phyloP scores from a whole-genome alignment of 305 asterid species.

The Rubia occidens region DNA sequence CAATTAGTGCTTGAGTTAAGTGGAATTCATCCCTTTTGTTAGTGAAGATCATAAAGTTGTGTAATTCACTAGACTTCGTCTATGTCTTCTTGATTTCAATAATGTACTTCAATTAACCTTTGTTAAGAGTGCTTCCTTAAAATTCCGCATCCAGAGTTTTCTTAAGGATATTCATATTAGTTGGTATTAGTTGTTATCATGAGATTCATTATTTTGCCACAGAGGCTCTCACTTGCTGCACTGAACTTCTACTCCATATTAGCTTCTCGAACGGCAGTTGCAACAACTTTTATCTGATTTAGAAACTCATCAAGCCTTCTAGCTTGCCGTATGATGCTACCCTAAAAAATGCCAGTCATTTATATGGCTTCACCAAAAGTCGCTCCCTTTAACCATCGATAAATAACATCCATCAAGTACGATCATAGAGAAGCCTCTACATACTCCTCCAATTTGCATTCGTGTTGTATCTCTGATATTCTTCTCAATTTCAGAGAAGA shows the following conservation, averaged over 20 bases:
- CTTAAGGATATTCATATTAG: no score
- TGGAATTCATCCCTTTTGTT: no score
- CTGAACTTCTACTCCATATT: conserved; percentile 67
- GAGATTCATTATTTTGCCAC: conserved; percentile 67
- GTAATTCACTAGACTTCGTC: no score
- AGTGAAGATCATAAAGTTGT: no score
- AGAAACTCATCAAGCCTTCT: conserved; percentile 93
- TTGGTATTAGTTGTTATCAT: no score
- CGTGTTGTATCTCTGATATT: conserved; percentile 94
- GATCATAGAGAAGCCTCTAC: conserved; percentile 93
- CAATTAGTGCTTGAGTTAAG: no score
- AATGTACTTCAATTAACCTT: no score
- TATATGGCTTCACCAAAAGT: conserved; percentile 67
- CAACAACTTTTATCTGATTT: conserved; percentile 91
- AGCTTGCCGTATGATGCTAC: conserved; percentile 46
- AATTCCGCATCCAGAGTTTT: no score
- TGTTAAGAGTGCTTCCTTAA: no score
- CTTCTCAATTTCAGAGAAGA: conserved; percentile 19
- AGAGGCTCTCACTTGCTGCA: conserved; percentile 84
- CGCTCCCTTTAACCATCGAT: conserved; percentile 98
- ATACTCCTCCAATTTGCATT: conserved; percentile 92
- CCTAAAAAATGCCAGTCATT: conserved; percentile 80
- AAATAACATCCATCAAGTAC: conserved; percentile 89
- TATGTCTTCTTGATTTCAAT: no score
- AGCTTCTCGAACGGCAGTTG: conserved; percentile 81